Evolutionary conservation across 2,329 filamentous ascomycete species (phyloP).

Genomic region (Pseudocercospora crystallina): DNA sequence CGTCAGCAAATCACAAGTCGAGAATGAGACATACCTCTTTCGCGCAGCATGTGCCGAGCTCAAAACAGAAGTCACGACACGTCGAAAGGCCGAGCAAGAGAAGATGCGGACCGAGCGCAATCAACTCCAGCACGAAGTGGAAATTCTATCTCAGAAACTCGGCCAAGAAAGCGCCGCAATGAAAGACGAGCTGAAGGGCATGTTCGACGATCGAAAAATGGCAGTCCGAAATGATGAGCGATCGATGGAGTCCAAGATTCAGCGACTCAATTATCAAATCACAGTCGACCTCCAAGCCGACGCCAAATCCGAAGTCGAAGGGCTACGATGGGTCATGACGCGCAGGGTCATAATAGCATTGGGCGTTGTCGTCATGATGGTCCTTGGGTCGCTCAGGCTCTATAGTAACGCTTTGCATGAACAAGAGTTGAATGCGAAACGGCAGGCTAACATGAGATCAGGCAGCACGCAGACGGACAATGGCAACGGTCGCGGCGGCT

Average conservation of each 20-base stretch:
- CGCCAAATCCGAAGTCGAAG: conserved; percentile 87
- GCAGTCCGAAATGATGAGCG: conserved; percentile 84
- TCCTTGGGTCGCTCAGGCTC: conserved; percentile 43
- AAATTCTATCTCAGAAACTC: conserved; percentile 81
- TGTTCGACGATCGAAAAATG: conserved; percentile 97
- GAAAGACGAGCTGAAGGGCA: conserved; percentile 88
- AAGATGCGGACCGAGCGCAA: conserved; percentile 79
- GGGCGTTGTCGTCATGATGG: conserved; percentile 47
- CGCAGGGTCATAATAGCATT: conserved; percentile 63
- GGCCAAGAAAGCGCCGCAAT: conserved; percentile 78
- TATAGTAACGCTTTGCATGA: conserved; percentile 42
- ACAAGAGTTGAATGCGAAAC: conserved; percentile 41
- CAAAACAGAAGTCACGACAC: conserved; percentile 79
- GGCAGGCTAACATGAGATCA: conserved; percentile 31
- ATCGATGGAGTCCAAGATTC: conserved; percentile 76
- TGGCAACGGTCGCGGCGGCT: conserved; percentile 4
- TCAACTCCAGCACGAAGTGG: conserved; percentile 89
- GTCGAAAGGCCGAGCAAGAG: conserved; percentile 74
- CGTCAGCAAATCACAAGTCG: conserved; percentile 86
- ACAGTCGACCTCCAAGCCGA: conserved; percentile 87
- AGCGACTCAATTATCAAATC: conserved; percentile 96
- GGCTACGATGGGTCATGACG: conserved; percentile 79
- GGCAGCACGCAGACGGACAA: conserved; percentile 30
- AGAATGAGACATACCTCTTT: conserved; percentile 93
- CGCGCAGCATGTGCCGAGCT: conserved; percentile 90